Evolutionary conservation across 2,329 filamentous ascomycete species (phyloP).

Genomic region (Pseudogymnoascus sp.): DNA sequence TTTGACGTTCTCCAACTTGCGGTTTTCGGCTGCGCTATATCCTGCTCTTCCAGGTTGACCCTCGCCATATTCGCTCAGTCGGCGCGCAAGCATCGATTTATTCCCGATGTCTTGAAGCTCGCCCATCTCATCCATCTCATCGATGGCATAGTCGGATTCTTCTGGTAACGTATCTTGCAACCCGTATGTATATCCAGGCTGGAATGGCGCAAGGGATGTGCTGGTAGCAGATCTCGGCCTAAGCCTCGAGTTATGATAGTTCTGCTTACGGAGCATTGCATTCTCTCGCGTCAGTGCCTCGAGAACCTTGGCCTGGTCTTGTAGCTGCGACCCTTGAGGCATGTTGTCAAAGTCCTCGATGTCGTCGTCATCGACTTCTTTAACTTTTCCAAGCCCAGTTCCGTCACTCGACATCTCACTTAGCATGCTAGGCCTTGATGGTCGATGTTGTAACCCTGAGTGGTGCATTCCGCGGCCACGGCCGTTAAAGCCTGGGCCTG

Average conservation of each 20-base stretch:
- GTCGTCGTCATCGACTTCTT: slow-evolving; percentile 62
- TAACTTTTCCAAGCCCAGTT: slow-evolving; percentile 56
- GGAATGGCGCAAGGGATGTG: slow-evolving; percentile 35
- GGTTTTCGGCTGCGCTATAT: slow-evolving; percentile 38
- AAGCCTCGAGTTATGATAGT: slow-evolving; percentile 46
- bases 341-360: slow-evolving; percentile 42
- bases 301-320: slow-evolving; percentile 53
- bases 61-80: slow-evolving; percentile 29
- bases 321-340: slow-evolving; percentile 44
- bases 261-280: slow-evolving; percentile 50
- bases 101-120: slow-evolving; percentile 34
- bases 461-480: slow-evolving; percentile 41
- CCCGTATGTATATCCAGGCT: slow-evolving; percentile 48
- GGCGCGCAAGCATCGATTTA: slow-evolving; percentile 25
- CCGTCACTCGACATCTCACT: slow-evolving; percentile 62
- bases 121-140: slow-evolving; percentile 57
- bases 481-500: slow-evolving; percentile 18
- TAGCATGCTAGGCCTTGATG: slow-evolving; percentile 69
- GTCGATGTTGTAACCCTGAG: slow-evolving; percentile 68
- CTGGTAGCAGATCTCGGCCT: slow-evolving; percentile 51
- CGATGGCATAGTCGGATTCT: slow-evolving; percentile 64
- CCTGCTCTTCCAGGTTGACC: slow-evolving; percentile 9
- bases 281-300: slow-evolving; percentile 56
- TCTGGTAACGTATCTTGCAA: slow-evolving; percentile 53
- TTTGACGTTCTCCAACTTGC: slow-evolving; percentile 57